phyloP scores from a whole-genome alignment of 495 filamentous ascomycete genomes.

The Hypoxylon crocopeplum region DNA sequence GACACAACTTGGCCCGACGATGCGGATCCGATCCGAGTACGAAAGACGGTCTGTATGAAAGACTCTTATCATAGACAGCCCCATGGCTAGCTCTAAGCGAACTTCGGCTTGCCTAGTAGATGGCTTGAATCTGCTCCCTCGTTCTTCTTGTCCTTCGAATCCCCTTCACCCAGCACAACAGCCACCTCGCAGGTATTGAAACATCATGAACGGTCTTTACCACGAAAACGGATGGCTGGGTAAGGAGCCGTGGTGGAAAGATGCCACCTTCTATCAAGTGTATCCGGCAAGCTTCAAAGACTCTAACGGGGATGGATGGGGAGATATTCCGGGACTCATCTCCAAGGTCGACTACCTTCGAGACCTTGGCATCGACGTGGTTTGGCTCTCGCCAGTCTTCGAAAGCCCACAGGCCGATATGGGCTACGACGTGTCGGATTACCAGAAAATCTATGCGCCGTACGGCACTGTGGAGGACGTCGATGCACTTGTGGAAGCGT shows the following conservation, averaged over 20 bases:
- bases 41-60: too few relatives aligned
- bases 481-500: conserved; percentile 64
- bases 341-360: conserved; percentile 71
- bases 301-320: conserved; percentile 70
- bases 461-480: conserved; percentile 71
- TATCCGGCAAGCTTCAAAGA: conserved; percentile 73
- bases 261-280: conserved; percentile 67
- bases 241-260: conserved; percentile 49
- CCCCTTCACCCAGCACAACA: not conserved
- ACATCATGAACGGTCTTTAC: conserved; percentile 23
- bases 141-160: not conserved
- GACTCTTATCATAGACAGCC: not conserved
- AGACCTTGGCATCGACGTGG: conserved; percentile 66
- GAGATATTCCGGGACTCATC: conserved; percentile 71
- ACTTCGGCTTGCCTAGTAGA: not conserved
- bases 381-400: conserved; percentile 74
- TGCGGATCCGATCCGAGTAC: not conserved
- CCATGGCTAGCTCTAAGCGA: conserved; percentile 1
- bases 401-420: conserved; percentile 70
- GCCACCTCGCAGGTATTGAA: not conserved
- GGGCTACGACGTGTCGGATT: conserved; percentile 75
- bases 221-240: conserved; percentile 27
- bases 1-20: conserved; percentile 18
- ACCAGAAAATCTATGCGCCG: conserved; percentile 64
- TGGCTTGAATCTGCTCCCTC: not conserved